Base-by-base conservation (phyloP, 1,284 basidiomycete species). In the Pascua sp. region DNA sequence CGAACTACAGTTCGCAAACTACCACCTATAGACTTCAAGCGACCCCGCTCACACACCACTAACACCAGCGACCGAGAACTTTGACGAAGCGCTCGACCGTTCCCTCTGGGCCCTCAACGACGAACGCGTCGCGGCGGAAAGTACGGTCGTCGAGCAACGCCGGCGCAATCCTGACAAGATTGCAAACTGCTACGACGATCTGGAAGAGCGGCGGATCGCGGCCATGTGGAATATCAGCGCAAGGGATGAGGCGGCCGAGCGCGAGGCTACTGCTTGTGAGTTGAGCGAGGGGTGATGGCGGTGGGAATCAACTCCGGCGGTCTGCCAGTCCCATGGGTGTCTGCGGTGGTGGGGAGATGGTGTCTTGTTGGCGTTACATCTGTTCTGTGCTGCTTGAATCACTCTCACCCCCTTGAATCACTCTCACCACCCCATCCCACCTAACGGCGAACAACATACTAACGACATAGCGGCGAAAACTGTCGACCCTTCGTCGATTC, bases 31-130 rank as follows among this genome's bases (percentile, higher is more conserved):
- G 24, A 17, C 12, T 4, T 13, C 42, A 12, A 38, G 12, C 11
- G n/a, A 32, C 46, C 37, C 13, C 17, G 10, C 10, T 11, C 13
- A 32, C 24, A 32, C 24, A 32, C 24, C 4, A 32, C 55, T 59
- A 40, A 62, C 51, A 7, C 40, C 64, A 88, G 87, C 86, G 24
- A 83, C 83, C 58, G 88, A 90, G 67, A 81, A 84, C 7, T 91
- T 90, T 68, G 89, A 91, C 68, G 89, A 91, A 72, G 83, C 82
- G 1, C 80, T 90, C 42, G 88, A 90, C 68, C 79, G 87, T 54
- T 81, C 82, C 40, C 85, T 89, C 47, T 88, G 85, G 84, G 84
- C 84, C 1, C 72, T 89, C 15, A 83, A 85, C 46, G 82, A 85
- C 52, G 86, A 87, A 56, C 78, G 83, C 15, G 75, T 88, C 45